Evolutionary conservation across 169 alveolate genomes (phyloP).

Genomic region (Eimeria brunetti): DNA sequence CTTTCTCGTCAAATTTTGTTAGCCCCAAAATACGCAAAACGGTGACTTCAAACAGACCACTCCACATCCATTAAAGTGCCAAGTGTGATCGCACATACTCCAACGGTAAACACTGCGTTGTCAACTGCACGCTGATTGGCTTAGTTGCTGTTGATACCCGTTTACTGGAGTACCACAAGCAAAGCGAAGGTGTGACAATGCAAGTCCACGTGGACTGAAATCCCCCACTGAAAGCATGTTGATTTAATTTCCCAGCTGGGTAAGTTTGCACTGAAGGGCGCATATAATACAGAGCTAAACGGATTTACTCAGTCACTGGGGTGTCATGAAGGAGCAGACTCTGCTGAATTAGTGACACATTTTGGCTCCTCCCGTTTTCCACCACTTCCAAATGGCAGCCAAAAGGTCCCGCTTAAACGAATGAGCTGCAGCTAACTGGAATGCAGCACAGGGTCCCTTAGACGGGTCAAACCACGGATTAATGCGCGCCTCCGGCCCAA

Average conservation of each 20-base stretch:
- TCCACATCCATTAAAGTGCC: background rate
- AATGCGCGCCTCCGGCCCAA: slow-evolving; percentile 33
- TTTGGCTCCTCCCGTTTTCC: slow-evolving; percentile 34
- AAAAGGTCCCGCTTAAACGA: slow-evolving; percentile 27
- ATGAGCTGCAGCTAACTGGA: slow-evolving; percentile 64
- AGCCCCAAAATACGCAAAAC: background rate
- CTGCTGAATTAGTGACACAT: slow-evolving; percentile 43
- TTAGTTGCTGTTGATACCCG: background rate
- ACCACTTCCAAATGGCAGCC: slow-evolving; percentile 61
- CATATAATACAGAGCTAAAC: background rate
- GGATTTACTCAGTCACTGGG: background rate
- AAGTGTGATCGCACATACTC: too few relatives aligned
- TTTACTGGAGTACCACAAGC: background rate
- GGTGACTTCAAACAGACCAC: background rate
- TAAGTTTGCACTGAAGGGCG: background rate
- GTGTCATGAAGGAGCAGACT: background rate
- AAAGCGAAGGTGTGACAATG: background rate
- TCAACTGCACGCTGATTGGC: background rate
- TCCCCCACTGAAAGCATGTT: background rate
- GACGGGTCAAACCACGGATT: slow-evolving; percentile 61
- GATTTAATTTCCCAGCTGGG: background rate
- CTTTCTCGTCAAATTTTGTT: background rate
- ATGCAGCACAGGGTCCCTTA: slow-evolving; percentile 70
- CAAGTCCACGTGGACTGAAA: background rate
- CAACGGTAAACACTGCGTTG: background rate